Evolutionary conservation across 1,139 yeast species (phyloP), one percentile per base, ranked within the genome.

Genomic region (Debaryomyces singareniensis): DNA sequence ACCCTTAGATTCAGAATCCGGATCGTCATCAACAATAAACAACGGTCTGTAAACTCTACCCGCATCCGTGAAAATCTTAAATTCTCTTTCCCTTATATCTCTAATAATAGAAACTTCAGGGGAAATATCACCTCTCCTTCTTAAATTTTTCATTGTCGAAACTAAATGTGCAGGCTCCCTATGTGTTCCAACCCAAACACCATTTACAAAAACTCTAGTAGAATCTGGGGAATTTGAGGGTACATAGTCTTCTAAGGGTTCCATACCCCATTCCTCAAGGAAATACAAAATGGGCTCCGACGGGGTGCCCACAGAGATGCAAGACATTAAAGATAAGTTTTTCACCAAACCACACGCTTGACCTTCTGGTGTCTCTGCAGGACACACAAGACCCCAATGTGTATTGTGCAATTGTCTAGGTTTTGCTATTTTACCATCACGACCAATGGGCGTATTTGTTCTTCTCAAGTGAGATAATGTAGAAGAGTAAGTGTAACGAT

Each of bases 301-400:
- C n/a, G 94, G 86, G 7, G 96, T 77, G 56, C 98, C 98, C 41
- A 93, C 98, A 16, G 98, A 91, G 35, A 91, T 87, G 68, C 97
- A 87, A 2, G 97, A 77, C 97, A 93, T 89, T 46, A 91, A 69
- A 1, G 97, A 87, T 54, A 91, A 70, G 58, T 91, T 91, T 68
- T 91, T 91, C 34, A 93, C 98, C 58, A 91, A 71, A 49, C 99
- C 99, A 83, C 99, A 91, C 29, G 99, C 98, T 66, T 91, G 98
- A 51, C 99, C 99, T 69, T 91, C 99, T 3, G 99, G 99, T 11
- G 99, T 91, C 61, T 91, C 99, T 15, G 99, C 98, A 27, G 99
- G 98, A 62, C 99, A 91, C 26, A 91, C 98, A 50, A 91, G 75
- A 51, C 99, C 99, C 98, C 98, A 93, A 65, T 93, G 99, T 16